Evolutionary conservation across 2,329 filamentous ascomycete genomes (phyloP).

Genomic region (Stagonosporopsis chrysanthemi): DNA sequence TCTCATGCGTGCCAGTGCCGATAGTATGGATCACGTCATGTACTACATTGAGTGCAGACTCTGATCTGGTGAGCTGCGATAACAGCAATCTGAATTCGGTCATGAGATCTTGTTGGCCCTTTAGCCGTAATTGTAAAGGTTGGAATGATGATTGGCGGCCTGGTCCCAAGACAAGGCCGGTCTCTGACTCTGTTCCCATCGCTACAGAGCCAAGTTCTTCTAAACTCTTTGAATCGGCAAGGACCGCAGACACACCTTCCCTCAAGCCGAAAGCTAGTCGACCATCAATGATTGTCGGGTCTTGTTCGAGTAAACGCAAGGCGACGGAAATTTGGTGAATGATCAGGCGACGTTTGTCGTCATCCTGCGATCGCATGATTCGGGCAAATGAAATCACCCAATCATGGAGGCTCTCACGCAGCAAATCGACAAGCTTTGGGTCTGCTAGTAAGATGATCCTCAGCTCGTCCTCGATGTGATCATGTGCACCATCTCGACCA

Average conservation of each 20-base stretch:
- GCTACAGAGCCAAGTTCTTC: slow-evolving; percentile 28
- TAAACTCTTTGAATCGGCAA: slow-evolving; percentile 48
- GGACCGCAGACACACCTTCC: slow-evolving; percentile 70
- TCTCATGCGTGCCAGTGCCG: slow-evolving; percentile 64
- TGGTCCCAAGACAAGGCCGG: slow-evolving; percentile 25
- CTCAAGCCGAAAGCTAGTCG: slow-evolving; percentile 73
- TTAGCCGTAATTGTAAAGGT: slow-evolving; percentile 64
- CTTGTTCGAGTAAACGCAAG: slow-evolving; percentile 68
- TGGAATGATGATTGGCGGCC: slow-evolving; percentile 57
- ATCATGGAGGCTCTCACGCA: slow-evolving; percentile 76
- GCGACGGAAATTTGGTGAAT: slow-evolving; percentile 80
- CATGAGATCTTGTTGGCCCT: slow-evolving; percentile 72
- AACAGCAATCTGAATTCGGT: slow-evolving; percentile 66
- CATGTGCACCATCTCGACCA: slow-evolving; percentile 56
- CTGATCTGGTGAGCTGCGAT: slow-evolving; percentile 61
- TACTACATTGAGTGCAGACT: slow-evolving; percentile 60
- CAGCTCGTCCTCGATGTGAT: slow-evolving; percentile 55
- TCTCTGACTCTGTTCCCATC: slow-evolving; percentile 18
- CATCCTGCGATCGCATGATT: slow-evolving; percentile 83
- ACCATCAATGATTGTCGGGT: slow-evolving; percentile 71
- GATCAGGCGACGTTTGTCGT: slow-evolving; percentile 74
- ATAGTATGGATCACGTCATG: slow-evolving; percentile 70
- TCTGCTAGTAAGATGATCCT: slow-evolving; percentile 70
- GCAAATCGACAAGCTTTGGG: slow-evolving; percentile 65
- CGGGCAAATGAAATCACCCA: slow-evolving; percentile 85